Conservation (phyloP, 1,139 yeast species). For the Kodamaea ohmeri region DNA sequence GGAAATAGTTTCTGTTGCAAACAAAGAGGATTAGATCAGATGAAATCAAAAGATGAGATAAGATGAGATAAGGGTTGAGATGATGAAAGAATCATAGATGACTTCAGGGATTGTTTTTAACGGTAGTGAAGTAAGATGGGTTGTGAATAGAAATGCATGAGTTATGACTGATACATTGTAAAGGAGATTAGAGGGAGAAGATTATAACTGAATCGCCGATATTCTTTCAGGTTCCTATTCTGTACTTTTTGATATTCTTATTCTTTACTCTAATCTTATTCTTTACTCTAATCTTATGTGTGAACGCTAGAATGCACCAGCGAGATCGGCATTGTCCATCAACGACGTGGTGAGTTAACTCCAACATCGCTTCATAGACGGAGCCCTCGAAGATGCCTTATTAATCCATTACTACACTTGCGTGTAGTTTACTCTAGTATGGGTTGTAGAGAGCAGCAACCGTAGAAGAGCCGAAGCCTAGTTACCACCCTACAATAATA, state of each 20-base stretch:
- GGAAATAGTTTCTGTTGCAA: background rate
- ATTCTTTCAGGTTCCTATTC: no score
- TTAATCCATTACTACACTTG: slow-evolving; percentile 42
- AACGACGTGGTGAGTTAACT: slow-evolving; percentile 12
- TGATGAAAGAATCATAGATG: no score
- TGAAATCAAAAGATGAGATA: background rate
- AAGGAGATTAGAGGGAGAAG: background rate
- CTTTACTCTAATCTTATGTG: slow-evolving; percentile 22
- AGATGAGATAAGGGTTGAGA: background rate
- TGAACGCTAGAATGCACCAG: slow-evolving; percentile 49
- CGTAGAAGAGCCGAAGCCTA: slow-evolving; percentile 30
- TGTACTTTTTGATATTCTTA: background rate
- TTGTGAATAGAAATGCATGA: no score
- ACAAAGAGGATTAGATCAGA: background rate
- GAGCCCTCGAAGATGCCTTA: slow-evolving; percentile 37
- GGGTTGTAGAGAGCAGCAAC: slow-evolving; percentile 53
- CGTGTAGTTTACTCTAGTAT: slow-evolving; percentile 47
- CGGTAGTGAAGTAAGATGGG: no score
- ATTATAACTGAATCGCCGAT: background rate
- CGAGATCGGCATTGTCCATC: slow-evolving; percentile 21
- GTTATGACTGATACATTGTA: no score
- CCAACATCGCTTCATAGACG: slow-evolving; percentile 11
- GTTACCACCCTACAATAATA: slow-evolving; percentile 54
- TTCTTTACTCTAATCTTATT: background rate
- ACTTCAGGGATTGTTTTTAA: no score